Evolutionary conservation across 192 early-diverging fungal species (phyloP), one percentile per base, ranked within the genome.

Genomic region (Podila verticillata): DNA sequence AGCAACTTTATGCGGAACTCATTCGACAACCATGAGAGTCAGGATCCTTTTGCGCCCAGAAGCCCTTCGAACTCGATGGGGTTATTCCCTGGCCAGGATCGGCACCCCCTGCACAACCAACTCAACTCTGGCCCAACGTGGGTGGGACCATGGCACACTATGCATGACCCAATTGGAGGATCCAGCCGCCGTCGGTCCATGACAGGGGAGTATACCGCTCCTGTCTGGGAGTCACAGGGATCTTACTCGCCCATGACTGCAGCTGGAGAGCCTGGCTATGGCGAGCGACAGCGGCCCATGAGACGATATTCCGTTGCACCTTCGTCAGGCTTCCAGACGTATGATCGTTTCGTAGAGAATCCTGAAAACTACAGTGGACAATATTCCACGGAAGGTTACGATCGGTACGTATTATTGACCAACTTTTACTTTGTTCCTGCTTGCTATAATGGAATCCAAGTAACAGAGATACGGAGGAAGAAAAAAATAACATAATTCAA

Each of bases 221-320:
- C 77, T 0, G 68, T 80, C 56, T 80, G 77, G 77, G 77, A 80
- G n/a, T 28, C 65, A 0, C n/a, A 64, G 10, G 47, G 28, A 26
- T 7, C 65, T 8, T 61, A 63, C 20, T 15, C 58, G 10, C 48
- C 68, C 32, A 26, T 65, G 35, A 30, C 66, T 60, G 13, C 28
- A 30, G 20, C 17, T 17, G 22, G 56, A 57, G 29, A 20, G 24
- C 57, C 44, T 49, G 12, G 44, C 30, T 62, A 44, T 66, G 15
- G 68, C 61, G 61, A 51, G 48, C 61, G 61, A 20, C 57, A 61
- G 54, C 57, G 65, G 9, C 6, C 67, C 31, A 29, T 61, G 5
- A 48, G 77, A 44, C 58, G 77, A 29, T 80, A 57, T 32, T 80
- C 77, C 12, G 29, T 80, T 5, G 77, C 77, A 10, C 77, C 70